Conservation (phyloP, 2,329 filamentous ascomycete genomes). For the Tolypocladium endophyticum region DNA sequence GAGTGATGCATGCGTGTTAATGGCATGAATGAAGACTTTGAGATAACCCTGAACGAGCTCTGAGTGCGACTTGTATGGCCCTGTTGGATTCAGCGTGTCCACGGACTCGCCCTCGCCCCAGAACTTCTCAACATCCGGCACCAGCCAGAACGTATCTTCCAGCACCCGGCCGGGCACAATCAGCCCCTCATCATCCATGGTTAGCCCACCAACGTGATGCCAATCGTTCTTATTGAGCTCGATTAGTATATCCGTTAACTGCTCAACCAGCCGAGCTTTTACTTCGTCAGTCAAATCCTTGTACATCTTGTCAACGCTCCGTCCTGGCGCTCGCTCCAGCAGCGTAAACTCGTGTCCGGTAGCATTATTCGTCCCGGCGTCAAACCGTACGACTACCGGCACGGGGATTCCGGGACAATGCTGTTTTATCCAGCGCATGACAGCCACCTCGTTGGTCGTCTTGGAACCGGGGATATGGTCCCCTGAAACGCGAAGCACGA, state of each 20-base stretch:
- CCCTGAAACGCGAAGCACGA: slow-evolving; percentile 24
- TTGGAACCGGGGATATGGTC: slow-evolving; percentile 23
- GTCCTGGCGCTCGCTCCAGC: slow-evolving; percentile 14
- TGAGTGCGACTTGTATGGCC: slow-evolving; percentile 15
- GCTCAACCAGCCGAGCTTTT: slow-evolving; percentile 13
- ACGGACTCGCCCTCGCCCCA: slow-evolving; percentile 14
- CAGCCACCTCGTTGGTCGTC: slow-evolving; percentile 23
- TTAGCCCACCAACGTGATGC: slow-evolving; percentile 15
- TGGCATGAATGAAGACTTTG: slow-evolving; percentile 14
- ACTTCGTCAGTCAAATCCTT: slow-evolving; percentile 7
- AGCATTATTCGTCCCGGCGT: slow-evolving; percentile 15
- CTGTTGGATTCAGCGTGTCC: slow-evolving; percentile 14
- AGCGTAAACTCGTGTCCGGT: slow-evolving; percentile 22
- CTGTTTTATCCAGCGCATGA: slow-evolving; percentile 21
- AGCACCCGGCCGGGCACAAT: slow-evolving; percentile 14
- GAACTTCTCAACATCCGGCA: slow-evolving; percentile 15
- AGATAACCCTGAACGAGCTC: slow-evolving; percentile 14
- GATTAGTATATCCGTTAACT: slow-evolving; percentile 17
- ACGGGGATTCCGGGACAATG: slow-evolving; percentile 21
- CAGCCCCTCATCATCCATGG: slow-evolving; percentile 4
- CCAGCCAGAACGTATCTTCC: slow-evolving; percentile 26
- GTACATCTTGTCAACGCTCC: slow-evolving; percentile 18
- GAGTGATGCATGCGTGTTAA: slow-evolving; percentile 15
- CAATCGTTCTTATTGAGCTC: slow-evolving; percentile 17
- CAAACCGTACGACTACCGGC: slow-evolving; percentile 17